These are phyloP conservation scores for Fusarium beomiforme DNA, from an alignment of 2,329 filamentous ascomycete genomes.

Conservation along the genomic window DNA sequence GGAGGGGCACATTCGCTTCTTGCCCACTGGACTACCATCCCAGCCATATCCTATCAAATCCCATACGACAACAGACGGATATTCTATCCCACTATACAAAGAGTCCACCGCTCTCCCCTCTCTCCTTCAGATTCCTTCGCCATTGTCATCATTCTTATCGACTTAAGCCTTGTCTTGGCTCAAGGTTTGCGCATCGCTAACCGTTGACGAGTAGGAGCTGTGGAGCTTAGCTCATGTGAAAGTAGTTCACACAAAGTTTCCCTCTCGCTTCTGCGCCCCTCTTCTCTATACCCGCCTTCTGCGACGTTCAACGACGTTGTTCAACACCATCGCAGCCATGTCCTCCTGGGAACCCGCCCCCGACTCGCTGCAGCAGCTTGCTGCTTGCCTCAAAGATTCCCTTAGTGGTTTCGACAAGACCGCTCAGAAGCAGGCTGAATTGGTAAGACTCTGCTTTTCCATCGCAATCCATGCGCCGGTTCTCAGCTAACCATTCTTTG, in stretches of 20 bases:
- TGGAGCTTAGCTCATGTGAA: constrained; percentile 43
- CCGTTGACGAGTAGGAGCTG: constrained; percentile 36
- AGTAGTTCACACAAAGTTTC: constrained; percentile 24
- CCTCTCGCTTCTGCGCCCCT: constrained; percentile 29
- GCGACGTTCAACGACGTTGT: constrained; percentile 28
- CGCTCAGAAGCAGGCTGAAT: constrained; percentile 89
- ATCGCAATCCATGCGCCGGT: constrained; percentile 23
- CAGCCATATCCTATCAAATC: constrained; percentile 15
- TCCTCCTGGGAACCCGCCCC: constrained; percentile 90
- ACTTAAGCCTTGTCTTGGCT: constrained; percentile 2
- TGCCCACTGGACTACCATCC: constrained; percentile 30
- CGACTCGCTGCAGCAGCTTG: constrained; percentile 89
- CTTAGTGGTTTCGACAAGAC: constrained; percentile 83
- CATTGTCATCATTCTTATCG: constrained; percentile 8
- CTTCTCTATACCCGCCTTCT: constrained; percentile 21
- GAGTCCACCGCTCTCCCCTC: constrained; percentile 40
- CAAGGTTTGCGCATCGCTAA: constrained; percentile 36
- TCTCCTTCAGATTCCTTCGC: constrained; percentile 22
- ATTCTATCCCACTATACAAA: constrained; percentile 26
- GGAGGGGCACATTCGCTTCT: constrained; percentile 45
- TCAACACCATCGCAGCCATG: constrained; percentile 65
- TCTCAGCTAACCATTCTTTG: constrained; percentile 34
- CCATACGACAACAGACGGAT: constrained; percentile 14
- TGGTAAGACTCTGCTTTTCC: constrained; percentile 63
- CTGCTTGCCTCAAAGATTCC: constrained; percentile 89